Evolutionary conservation across 2,329 filamentous ascomycete genomes (phyloP), one percentile per base, ranked within the genome.

Genomic region (Xylaria sp.): DNA sequence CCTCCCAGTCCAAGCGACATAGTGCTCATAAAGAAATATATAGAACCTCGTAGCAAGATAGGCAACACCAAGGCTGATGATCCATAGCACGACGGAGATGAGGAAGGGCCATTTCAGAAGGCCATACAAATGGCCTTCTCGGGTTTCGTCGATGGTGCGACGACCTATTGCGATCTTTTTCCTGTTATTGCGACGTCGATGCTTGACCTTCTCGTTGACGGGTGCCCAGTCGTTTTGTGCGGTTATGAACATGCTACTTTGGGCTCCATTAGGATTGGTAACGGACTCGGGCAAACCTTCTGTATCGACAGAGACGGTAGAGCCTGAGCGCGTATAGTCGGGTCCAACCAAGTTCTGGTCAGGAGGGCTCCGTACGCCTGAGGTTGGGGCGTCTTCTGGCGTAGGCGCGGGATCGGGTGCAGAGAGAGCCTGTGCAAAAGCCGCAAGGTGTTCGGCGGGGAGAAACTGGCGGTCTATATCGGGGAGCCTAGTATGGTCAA

Each of bases 191-290:
- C 76, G 79, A 64, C 77, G 71, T 69, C 74, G 72, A 19, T 75
- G 73, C 71, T 76, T 80, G 69, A 93, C 83, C 59, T 85, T 88
- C 73, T 94, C 87, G 68, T 90, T 89, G 11, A 98, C 87, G 0
- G 95, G 95, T 15, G 91, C 89, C 95, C 95, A 99, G 80, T 99
- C 95, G 75, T 96, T 96, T 73, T 96, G 87, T 40, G 95, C 94
- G 3, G 92, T 91, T 70, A 98, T 92, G 74, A 93, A 93, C 51
- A 86, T 68, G 51, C 60, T 62, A 47, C 58, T 66, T 47, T 70
- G 70, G 23, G 66, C 78, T 38, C 76, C 78, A 60, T 77, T 75
- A 35, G 72, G 68, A 13, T 61, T 59, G 37, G 66, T 77, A 33
- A 74, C 76, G 43, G 76, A 72, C 21, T 71, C 72, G 19, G 59